Conservation (phyloP, 2,329 filamentous ascomycete genomes). For the Pseudomassariella vexata region DNA sequence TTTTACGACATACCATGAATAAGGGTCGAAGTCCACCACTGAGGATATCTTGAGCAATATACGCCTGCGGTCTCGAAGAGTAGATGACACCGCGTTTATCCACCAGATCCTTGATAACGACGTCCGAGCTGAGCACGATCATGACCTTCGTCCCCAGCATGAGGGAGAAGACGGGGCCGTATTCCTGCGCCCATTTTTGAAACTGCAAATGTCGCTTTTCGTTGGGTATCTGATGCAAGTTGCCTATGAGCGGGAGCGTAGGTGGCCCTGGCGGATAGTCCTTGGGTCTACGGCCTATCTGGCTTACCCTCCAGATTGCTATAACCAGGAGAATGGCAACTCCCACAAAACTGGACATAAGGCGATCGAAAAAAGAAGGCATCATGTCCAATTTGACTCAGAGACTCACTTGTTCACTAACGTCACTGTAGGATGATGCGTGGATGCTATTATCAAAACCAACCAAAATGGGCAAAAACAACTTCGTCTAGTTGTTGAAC, state of each 20-base stretch:
- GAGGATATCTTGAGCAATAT: conserved; percentile 33
- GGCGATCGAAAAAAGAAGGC: too few species aligned
- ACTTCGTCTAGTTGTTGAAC: too few species aligned
- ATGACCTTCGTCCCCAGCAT: conserved; percentile 41
- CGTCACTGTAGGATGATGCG: too few species aligned
- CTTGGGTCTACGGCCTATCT: conserved; percentile 15
- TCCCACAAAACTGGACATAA: too few species aligned
- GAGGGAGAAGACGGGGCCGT: conserved; percentile 41
- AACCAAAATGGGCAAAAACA: too few species aligned
- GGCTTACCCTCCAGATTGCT: too few species aligned
- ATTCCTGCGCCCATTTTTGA: conserved; percentile 41
- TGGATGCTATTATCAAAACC: too few species aligned
- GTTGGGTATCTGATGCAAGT: conserved; percentile 38
- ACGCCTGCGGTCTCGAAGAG: conserved; percentile 35
- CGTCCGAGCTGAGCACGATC: conserved; percentile 39
- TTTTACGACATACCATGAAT: conserved; percentile 11
- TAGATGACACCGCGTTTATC: conserved; percentile 45
- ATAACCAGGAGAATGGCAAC: too few species aligned
- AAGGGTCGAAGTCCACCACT: conserved; percentile 11
- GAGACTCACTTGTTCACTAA: too few species aligned
- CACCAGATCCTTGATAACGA: conserved; percentile 43
- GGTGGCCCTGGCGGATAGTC: conserved; percentile 40
- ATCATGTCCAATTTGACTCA: too few species aligned
- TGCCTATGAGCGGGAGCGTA: conserved; percentile 40
- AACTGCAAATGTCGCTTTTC: conserved; percentile 34